Conservation (phyloP, 1,284 basidiomycete genomes). For the Tilletia caries region DNA sequence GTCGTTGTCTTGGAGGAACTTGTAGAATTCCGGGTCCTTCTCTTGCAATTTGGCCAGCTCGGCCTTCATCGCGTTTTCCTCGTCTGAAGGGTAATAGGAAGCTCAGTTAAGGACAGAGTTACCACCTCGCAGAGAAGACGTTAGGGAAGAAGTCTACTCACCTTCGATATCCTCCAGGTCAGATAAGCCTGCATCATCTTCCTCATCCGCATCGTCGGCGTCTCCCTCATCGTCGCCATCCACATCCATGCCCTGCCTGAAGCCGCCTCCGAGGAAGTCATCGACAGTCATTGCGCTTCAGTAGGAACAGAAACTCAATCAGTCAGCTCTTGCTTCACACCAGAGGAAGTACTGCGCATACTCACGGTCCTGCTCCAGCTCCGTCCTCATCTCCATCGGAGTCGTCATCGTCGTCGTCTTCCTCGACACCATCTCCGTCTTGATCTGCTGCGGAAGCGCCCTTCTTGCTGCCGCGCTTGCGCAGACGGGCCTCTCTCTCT, state of each 20-base stretch:
- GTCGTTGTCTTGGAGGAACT: conserved; percentile 95
- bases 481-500: conserved; percentile 15
- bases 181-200: conserved; percentile 35
- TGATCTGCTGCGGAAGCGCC: conserved; percentile 10
- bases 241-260: conserved; percentile 33
- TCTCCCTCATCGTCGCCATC: conserved; percentile 20
- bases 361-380: conserved; percentile 17
- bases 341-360: too few relatives aligned
- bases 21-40: conserved; percentile 97
- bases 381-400: conserved; percentile 22
- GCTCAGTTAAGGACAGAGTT: neutral
- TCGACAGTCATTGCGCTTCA: conserved; percentile 44
- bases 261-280: conserved; percentile 51
- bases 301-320: neutral
- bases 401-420: conserved; percentile 22
- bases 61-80: conserved; percentile 33
- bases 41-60: conserved; percentile 87
- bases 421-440: conserved; percentile 27
- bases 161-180: conserved; percentile 39
- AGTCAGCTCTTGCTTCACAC: conserved; percentile 16
- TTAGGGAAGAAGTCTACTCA: neutral
- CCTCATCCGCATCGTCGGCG: conserved; percentile 25
- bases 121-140: neutral
- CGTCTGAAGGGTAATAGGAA: conserved; percentile 25
- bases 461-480: neutral